Evolutionary conservation across 441 rosid genomes (phyloP), one percentile per base, ranked within the genome.

Genomic region (Erodium texanum): DNA sequence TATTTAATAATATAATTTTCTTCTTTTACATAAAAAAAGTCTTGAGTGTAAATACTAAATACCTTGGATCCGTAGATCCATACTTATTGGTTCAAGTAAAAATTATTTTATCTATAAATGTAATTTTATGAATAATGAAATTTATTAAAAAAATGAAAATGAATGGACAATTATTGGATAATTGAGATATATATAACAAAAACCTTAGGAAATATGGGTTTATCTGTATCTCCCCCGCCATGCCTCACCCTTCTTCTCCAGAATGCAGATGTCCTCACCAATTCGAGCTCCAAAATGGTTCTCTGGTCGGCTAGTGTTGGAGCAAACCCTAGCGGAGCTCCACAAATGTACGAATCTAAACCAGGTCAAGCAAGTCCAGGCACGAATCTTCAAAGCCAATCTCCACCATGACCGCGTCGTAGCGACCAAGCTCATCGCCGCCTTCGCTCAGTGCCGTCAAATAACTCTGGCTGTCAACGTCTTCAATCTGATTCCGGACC

Each of bases 351-450:
- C 16, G 1, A 52, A 52, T 22, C 59, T 52, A 18, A 18, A 5
- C 20, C 59, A 52, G 59, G 22, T 52, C 20, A 52, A 52, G 59
- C 59, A 52, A 52, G 59, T 52, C 59, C 59, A 52, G 6, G 59
- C 59, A 1, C 59, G 18, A n/a, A 52, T 52, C 20, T 52, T 52
- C 59, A 52, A 52, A 52, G 20, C 59, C 59, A 52, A 52, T 52
- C 59, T 52, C 20, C 59, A 52, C 59, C 59, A 7, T 14, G 59
- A 52, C 59, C 59, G 22, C 59, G 16, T 16, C 59, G 59, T 52
- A 3, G 59, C 59, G 59, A 22, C 59, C 59, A 52, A 52, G 59
- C 59, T 52, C 59, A 52, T 52, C 59, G 22, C 59, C 59, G 22
- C 22, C 59, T 52, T 52, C 59, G 19, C 59, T 6, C 59, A 52